Conservation (phyloP, 2,329 filamentous ascomycete genomes). For the Cladosporium sp. region DNA sequence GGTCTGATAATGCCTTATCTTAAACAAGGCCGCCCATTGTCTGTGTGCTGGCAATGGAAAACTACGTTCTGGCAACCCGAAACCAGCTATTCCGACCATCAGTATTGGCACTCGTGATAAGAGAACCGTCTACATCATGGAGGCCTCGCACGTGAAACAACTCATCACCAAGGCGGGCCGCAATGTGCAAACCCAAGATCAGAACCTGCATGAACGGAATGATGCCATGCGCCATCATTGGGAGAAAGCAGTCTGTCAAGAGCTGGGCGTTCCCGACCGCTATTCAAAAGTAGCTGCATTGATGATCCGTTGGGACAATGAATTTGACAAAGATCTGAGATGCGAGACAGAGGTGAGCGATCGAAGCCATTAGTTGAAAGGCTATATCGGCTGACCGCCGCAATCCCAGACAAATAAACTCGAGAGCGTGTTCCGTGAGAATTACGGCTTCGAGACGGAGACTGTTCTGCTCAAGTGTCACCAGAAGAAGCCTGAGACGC, state of each 20-base stretch:
- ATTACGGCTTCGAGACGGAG: background rate
- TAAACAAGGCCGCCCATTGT: too few relatives aligned
- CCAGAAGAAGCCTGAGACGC: slow-evolving; percentile 29
- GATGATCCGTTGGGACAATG: slow-evolving; percentile 32
- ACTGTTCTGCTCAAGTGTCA: slow-evolving; percentile 27
- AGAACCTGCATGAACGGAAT: background rate
- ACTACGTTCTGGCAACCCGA: too few relatives aligned
- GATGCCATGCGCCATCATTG: background rate
- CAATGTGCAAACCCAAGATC: background rate
- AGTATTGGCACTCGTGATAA: too few relatives aligned
- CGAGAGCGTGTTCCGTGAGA: background rate
- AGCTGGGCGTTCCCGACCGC: slow-evolving; percentile 22
- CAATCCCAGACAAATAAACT: background rate
- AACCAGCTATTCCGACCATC: too few relatives aligned
- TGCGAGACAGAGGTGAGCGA: slow-evolving; percentile 28
- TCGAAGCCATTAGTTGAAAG: background rate
- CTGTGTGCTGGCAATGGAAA: too few relatives aligned
- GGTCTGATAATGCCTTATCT: too few relatives aligned
- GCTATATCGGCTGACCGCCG: background rate
- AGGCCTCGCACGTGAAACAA: too few relatives aligned
- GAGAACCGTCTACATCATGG: too few relatives aligned
- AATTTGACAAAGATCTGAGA: slow-evolving; percentile 30
- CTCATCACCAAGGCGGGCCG: too few relatives aligned
- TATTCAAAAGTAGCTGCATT: slow-evolving; percentile 33
- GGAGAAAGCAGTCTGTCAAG: background rate